Conservation (phyloP, 2,329 filamentous ascomycete genomes). For the Penicillium sp. region DNA sequence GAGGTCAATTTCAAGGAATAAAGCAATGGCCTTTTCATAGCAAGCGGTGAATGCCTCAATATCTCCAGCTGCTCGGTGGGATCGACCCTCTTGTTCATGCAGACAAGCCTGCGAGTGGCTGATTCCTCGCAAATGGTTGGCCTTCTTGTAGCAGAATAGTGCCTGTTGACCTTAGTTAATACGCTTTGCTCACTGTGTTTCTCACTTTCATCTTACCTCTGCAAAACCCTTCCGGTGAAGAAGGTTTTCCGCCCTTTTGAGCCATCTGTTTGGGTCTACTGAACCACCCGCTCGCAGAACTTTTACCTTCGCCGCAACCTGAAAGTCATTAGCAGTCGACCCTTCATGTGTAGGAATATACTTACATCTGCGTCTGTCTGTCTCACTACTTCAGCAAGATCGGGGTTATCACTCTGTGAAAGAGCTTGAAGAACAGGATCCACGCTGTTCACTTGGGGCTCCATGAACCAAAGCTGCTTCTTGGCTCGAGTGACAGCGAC, state of each 20-base stretch:
- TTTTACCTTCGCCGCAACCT: slow-evolving; percentile 16
- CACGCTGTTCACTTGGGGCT: slow-evolving; percentile 14
- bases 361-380: slow-evolving; percentile 12
- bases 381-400: slow-evolving; percentile 19
- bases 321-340: neutral
- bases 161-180: slow-evolving; percentile 5
- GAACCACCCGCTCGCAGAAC: slow-evolving; percentile 21
- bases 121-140: slow-evolving; percentile 11
- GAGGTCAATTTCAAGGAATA: slow-evolving; percentile 10
- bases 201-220: slow-evolving; percentile 11
- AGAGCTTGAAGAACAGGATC: slow-evolving; percentile 18
- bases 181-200: too few relatives aligned
- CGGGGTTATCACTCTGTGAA: neutral
- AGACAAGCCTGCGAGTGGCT: slow-evolving; percentile 12
- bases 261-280: slow-evolving; percentile 22
- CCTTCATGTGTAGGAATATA: neutral
- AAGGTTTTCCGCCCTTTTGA: slow-evolving; percentile 18
- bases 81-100: slow-evolving; percentile 15
- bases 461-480: slow-evolving; percentile 24
- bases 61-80: slow-evolving; percentile 6
- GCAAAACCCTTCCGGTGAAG: slow-evolving; percentile 23
- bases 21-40: slow-evolving; percentile 12
- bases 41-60: slow-evolving; percentile 5
- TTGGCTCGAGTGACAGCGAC: slow-evolving; percentile 31
- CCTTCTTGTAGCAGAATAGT: slow-evolving; percentile 19